Base-by-base conservation (phyloP, 495 filamentous ascomycete genomes). In the Cladorrhinum samala region DNA sequence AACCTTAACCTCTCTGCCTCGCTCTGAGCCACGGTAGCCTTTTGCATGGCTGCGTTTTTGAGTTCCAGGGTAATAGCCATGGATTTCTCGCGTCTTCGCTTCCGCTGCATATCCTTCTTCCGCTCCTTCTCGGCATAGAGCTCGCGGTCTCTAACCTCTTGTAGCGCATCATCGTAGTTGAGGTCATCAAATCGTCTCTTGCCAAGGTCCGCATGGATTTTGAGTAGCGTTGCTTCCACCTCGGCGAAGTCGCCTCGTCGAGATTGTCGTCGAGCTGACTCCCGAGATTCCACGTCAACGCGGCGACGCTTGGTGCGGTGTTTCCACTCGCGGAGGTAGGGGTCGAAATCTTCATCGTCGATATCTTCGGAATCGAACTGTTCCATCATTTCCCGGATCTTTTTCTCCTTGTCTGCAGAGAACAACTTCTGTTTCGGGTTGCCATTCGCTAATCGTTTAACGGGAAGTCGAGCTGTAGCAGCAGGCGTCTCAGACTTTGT, bases 81-180 rank as follows among this genome's bases (percentile, higher is more conserved):
- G 9, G 93, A 95, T 71, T 96, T 96, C 66, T 98, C 93, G 17
- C 93, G 83, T n/a, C 93, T 85, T 20, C 93, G 83, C 72, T 96
- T 97, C 20, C 94, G 86, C 63, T 99, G 93, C 87, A 96, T 95
- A 57, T 97, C 93, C 73, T 99, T 99, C 78, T 99, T 99, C 23
- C 94, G 89, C 70, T 97, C 94, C 68, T 97, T 99, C 66, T 99
- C 93, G 45, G 93, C 90, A 51, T 87, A 86, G 7, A 96, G 77
- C 65, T 96, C 93, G 56, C 87, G 88, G 50, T 87, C 83, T 54
- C 93, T 87, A 1, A 98, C 92, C 59, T 95, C 85, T 41, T 86
- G 80, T 48, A 91, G 75, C 16, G 91, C 93, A 13, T 83, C 83
- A 3, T 82, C 76, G 60, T 72, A 76, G 55, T 78, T 63, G 7